phyloP scores from a whole-genome alignment of 495 filamentous ascomycete species.

The Podospora appendiculata region DNA sequence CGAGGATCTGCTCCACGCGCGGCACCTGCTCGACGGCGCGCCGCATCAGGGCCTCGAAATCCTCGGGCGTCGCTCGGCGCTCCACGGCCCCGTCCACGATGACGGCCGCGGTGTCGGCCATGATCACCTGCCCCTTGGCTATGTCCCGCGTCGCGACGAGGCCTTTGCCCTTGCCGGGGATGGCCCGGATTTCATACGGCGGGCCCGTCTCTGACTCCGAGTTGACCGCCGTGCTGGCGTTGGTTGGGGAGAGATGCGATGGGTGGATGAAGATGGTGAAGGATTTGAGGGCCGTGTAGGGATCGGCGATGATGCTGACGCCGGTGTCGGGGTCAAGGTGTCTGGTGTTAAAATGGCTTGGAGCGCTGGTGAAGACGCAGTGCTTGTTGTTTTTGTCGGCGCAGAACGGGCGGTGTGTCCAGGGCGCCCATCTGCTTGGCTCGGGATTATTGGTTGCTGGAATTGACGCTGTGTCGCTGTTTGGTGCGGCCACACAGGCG shows the following conservation, averaged over 20 bases:
- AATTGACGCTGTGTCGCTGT: too few relatives aligned
- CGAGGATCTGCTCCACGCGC: constrained; percentile 16
- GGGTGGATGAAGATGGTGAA: background rate
- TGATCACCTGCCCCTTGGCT: constrained; percentile 16
- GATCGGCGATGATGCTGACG: background rate
- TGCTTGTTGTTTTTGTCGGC: background rate
- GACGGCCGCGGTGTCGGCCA: constrained; percentile 21
- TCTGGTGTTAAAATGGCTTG: background rate
- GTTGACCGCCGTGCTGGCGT: background rate
- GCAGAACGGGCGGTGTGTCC: constrained; percentile 22
- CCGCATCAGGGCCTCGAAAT: constrained; percentile 17
- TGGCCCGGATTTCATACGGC: constrained; percentile 17
- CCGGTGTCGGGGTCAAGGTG: background rate
- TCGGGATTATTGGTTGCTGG: too few relatives aligned
- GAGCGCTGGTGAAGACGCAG: background rate
- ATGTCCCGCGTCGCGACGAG: constrained; percentile 24
- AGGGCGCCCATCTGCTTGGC: constrained; percentile 4
- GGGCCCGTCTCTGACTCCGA: too few relatives aligned
- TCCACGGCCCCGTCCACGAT: constrained; percentile 21
- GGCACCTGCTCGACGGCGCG: constrained; percentile 17
- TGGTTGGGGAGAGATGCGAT: background rate
- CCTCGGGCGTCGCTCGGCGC: constrained; percentile 7
- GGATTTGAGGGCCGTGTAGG: background rate
- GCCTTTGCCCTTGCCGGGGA: constrained; percentile 25
- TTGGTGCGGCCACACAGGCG: background rate